Conservation (phyloP, 2,329 filamentous ascomycete genomes). For the Trichocomaceae sp. region DNA sequence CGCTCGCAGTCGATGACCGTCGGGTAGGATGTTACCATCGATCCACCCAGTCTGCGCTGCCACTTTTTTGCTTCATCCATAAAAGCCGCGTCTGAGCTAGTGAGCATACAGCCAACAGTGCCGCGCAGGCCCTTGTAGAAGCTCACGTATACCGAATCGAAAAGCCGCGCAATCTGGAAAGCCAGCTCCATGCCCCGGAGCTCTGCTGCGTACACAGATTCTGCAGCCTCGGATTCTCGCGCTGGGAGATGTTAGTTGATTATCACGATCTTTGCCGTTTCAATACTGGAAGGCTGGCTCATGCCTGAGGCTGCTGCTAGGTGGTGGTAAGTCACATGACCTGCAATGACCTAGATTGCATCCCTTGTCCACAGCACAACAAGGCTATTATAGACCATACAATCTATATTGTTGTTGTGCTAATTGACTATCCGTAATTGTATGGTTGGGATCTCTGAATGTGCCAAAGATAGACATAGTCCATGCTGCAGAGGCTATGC, state of each 20-base stretch:
- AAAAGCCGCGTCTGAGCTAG: too few relatives aligned
- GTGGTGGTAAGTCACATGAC: constrained; percentile 3
- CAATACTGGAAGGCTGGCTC: not conserved
- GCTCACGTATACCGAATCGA: too few relatives aligned
- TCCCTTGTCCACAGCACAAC: not conserved
- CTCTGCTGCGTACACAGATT: not conserved
- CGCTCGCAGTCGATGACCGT: too few relatives aligned
- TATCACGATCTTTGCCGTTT: too few relatives aligned
- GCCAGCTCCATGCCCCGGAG: too few relatives aligned
- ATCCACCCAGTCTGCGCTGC: too few relatives aligned
- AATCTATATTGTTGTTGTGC: not conserved
- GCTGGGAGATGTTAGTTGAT: too few relatives aligned
- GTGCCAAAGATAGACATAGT: not conserved
- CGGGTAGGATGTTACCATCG: too few relatives aligned
- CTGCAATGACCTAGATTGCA: not conserved
- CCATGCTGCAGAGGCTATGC: not conserved
- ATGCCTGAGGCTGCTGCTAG: not conserved
- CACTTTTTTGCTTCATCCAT: too few relatives aligned
- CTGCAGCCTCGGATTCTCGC: not conserved
- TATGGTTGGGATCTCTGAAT: not conserved
- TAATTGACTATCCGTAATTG: not conserved
- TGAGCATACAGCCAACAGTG: too few relatives aligned
- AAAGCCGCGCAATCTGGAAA: too few relatives aligned
- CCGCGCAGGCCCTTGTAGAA: too few relatives aligned
- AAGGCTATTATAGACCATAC: not conserved